Percentiles rank a stretch among this genome's conserved stretches.
phyloP scores from a whole-genome alignment of 2,329 filamentous ascomycete species.

The Macrophomina phaseolina region DNA sequence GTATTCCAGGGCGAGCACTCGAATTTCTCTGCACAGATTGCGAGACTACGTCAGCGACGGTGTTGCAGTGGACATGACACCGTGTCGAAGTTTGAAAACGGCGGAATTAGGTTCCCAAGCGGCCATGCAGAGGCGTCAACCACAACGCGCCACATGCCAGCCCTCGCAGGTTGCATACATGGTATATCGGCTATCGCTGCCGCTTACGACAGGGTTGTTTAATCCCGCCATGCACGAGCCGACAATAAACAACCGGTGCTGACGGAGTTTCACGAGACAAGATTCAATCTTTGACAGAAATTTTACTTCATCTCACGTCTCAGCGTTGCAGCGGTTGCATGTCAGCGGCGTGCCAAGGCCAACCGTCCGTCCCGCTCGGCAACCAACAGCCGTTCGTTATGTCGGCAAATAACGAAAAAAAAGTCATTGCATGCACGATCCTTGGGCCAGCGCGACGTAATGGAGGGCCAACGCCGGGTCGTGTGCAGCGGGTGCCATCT shows the following conservation, averaged over 20 bases:
- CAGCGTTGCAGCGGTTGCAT: background rate
- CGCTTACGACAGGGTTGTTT: conserved; percentile 8
- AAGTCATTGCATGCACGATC: conserved; percentile 6
- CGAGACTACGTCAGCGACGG: background rate
- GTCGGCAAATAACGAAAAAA: conserved; percentile 5
- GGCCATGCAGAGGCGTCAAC: background rate
- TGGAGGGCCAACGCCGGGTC: background rate
- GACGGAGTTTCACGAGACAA: background rate
- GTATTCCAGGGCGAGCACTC: background rate
- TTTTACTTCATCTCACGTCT: conserved; percentile 24
- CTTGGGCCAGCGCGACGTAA: conserved; percentile 12
- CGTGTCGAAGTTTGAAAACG: conserved; percentile 16
- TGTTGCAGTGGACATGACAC: conserved; percentile 17
- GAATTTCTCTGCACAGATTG: background rate
- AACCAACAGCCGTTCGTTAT: background rate
- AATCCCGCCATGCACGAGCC: background rate
- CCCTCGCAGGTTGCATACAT: background rate
- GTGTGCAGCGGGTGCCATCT: conserved; percentile 2
- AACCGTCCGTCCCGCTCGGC: background rate
- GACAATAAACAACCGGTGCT: background rate
- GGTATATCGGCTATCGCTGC: conserved; percentile 8
- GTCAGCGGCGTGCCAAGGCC: background rate
- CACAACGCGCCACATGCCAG: conserved; percentile 4
- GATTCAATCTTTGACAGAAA: background rate
- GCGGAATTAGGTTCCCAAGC: conserved; percentile 18